These are phyloP conservation scores for Coprinopsis cinerea DNA, from an alignment of 768 basidiomycete species.

Conservation along the genomic window DNA sequence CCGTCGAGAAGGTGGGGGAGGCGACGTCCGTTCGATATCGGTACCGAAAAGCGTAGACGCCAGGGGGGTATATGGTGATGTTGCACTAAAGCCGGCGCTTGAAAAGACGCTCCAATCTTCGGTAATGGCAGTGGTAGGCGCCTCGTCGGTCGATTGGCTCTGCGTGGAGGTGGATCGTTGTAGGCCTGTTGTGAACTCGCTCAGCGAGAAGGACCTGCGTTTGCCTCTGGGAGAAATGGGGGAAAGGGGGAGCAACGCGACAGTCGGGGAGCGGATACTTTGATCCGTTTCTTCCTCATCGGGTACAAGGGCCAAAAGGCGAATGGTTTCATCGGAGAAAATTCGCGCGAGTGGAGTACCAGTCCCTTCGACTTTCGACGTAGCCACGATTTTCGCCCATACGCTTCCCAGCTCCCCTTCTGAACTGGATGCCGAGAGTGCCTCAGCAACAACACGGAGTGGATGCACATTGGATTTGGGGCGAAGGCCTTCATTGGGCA, in stretches of 20 bases:
- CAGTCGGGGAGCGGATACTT: constrained; percentile 24
- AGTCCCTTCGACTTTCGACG: constrained; percentile 27
- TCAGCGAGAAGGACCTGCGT: constrained; percentile 24
- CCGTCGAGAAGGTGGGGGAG: constrained; percentile 21
- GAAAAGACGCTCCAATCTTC: constrained; percentile 71
- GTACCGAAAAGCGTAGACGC: constrained; percentile 53
- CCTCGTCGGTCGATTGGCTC: background rate
- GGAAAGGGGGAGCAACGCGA: constrained; percentile 23
- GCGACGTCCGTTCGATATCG: constrained; percentile 44
- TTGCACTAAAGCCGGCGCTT: constrained; percentile 49
- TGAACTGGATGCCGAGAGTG: constrained; percentile 38
- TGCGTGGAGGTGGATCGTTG: background rate
- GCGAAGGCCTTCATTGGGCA: constrained; percentile 33
- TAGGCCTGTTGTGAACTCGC: too few relatives aligned
- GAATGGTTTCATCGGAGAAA: constrained; percentile 66
- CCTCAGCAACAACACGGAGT: constrained; percentile 55
- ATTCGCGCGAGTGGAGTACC: constrained; percentile 42
- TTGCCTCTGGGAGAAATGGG: constrained; percentile 22
- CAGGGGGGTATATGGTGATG: constrained; percentile 36
- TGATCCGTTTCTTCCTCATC: constrained; percentile 28
- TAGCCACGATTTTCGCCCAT: constrained; percentile 52
- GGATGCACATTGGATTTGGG: constrained; percentile 39
- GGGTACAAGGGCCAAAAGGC: constrained; percentile 46
- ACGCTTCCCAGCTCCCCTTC: constrained; percentile 31
- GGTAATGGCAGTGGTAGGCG: constrained; percentile 15